phyloP scores from a whole-genome alignment of 1,139 yeast genomes.

The Pichia inconspicua region DNA sequence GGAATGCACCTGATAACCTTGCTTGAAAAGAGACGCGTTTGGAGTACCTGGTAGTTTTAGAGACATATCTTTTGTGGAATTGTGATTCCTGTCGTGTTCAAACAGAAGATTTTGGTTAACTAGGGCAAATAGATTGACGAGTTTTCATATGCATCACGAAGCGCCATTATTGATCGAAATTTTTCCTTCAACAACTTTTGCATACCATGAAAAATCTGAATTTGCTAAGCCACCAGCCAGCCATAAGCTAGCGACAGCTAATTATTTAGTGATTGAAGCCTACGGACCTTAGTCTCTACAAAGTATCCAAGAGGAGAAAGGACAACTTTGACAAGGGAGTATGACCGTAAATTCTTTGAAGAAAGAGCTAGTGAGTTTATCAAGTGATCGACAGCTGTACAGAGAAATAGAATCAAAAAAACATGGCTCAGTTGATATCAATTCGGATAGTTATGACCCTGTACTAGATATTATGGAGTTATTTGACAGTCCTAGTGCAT shows the following conservation, averaged over 20 bases:
- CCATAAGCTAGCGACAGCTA: no score
- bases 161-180: neutral
- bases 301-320: neutral
- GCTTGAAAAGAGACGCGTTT: constrained; percentile 86
- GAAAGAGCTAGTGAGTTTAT: neutral
- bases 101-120: neutral
- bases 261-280: no score
- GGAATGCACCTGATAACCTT: constrained; percentile 85
- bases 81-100: neutral
- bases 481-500: constrained; percentile 36
- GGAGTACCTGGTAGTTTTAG: constrained; percentile 90
- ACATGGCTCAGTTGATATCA: constrained; percentile 6
- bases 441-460: constrained; percentile 30
- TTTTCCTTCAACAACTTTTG: no score
- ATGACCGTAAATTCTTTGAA: constrained; percentile 1
- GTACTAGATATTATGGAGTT: constrained; percentile 31
- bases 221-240: no score
- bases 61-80: constrained; percentile 47
- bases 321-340: neutral
- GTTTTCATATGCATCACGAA: neutral
- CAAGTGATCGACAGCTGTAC: neutral
- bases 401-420: neutral
- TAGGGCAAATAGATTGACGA: neutral
- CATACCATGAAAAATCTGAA: no score
- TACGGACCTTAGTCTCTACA: no score